Evolutionary conservation across 2,329 filamentous ascomycete genomes (phyloP).

Genomic region (Aspergillus sp.): DNA sequence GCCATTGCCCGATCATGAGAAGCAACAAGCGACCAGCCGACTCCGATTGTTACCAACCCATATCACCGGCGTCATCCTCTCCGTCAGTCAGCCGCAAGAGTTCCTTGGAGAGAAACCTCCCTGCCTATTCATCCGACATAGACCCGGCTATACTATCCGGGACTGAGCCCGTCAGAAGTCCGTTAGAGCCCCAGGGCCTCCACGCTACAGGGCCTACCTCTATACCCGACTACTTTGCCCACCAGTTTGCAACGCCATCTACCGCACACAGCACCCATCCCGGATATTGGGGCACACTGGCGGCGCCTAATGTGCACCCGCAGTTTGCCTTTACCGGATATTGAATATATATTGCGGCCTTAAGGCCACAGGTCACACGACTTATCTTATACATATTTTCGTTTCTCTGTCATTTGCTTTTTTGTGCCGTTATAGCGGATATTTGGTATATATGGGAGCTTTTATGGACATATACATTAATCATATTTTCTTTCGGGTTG

Average conservation of each 20-base stretch:
- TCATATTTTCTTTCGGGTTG: neutral
- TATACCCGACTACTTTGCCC: constrained; percentile 19
- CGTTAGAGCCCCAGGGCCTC: constrained; percentile 7
- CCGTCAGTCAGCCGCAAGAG: constrained; percentile 18
- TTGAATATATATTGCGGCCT: neutral
- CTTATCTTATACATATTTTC: neutral
- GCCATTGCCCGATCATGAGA: neutral
- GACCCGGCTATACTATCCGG: constrained; percentile 15
- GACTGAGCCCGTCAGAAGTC: constrained; percentile 4
- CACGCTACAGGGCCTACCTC: constrained; percentile 10
- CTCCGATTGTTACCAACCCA: constrained; percentile 12
- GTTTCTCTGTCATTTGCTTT: neutral
- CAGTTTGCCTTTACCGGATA: constrained; percentile 17
- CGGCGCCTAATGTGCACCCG: constrained; percentile 5
- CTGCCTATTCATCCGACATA: constrained; percentile 18
- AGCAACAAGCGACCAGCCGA: constrained; percentile 10
- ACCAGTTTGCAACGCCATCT: constrained; percentile 14
- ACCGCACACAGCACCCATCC: constrained; percentile 7
- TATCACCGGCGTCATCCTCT: constrained; percentile 18
- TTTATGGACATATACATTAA: neutral
- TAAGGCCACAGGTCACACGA: neutral
- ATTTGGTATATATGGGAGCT: neutral
- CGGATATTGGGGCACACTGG: constrained; percentile 16
- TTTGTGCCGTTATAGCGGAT: neutral
- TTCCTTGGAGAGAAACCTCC: constrained; percentile 18